Evolutionary conservation across 1,284 basidiomycete species (phyloP).

Genomic region (Laetiporus sulphureus): DNA sequence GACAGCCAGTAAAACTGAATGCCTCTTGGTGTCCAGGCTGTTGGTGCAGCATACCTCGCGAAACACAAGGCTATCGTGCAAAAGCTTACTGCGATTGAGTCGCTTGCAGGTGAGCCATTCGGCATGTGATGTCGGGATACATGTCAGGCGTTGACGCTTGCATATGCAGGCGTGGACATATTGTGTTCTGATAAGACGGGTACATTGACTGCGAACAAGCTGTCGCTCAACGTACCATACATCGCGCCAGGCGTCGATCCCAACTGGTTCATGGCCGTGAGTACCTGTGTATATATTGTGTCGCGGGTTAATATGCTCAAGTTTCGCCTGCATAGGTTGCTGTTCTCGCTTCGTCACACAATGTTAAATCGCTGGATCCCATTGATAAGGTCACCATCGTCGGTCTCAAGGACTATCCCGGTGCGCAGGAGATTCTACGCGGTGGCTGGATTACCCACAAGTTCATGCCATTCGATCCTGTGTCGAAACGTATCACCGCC

Average conservation of each 20-base stretch:
- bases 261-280: conserved; percentile 9
- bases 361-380: conserved; percentile 8
- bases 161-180: conserved; percentile 36
- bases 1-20: not conserved
- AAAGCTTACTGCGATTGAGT: conserved; percentile 53
- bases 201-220: conserved; percentile 50
- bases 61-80: conserved; percentile 52
- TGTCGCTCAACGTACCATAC: conserved; percentile 18
- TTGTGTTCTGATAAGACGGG: conserved; percentile 54
- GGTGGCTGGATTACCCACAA: conserved; percentile 7
- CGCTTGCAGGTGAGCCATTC: conserved; percentile 44
- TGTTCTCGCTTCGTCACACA: conserved; percentile 8
- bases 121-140: too few species aligned
- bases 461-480: conserved; percentile 9
- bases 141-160: not conserved
- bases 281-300: not conserved
- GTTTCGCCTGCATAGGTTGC: not conserved
- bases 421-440: conserved; percentile 7
- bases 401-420: conserved; percentile 9
- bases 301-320: not conserved
- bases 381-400: conserved; percentile 9
- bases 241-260: conserved; percentile 9
- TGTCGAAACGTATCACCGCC: conserved; percentile 9
- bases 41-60: conserved; percentile 26
- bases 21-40: conserved; percentile 1